Base-by-base conservation (phyloP, 495 filamentous ascomycete genomes). In the Penicillium coffeae region DNA sequence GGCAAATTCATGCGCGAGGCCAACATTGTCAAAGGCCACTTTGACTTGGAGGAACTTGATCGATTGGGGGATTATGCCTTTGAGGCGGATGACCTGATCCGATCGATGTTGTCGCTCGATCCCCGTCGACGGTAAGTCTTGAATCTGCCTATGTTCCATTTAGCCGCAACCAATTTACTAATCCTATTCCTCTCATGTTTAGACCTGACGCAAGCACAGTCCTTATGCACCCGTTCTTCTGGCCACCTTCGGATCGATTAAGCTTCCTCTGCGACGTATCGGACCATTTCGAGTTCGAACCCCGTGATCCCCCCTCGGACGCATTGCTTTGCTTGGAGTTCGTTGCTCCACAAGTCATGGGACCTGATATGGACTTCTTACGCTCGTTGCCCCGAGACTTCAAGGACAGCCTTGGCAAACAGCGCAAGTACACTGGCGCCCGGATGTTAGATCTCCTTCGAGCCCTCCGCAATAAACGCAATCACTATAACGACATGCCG, bases 161-260 rank as follows among this genome's bases (percentile, higher is more conserved):
- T 21, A 12, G 16, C 15, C 36, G 13, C 13, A 13, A 20, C 4
- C 5, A 10, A 14, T 7, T 7, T 37, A 36, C 12, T 19, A 22
- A 38, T 22, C 20, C 3, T 3, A 21, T 10, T 0, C 6, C 6
- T n/a, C 21, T 8, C 22, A 6, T 22, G 18, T 12, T 3, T 48
- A 79, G 75, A 46, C 83, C 94, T 43, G 74, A 89, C 48, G 82
- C 93, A 20, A 72, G 70, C 42, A 71, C 87, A 41, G 87, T 97
- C 50, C 79, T 95, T 69, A 80, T 85, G 21, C 93, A 98, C 60
- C 93, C 93, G 0, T 97, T 96, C 75, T 98, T 98, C 78, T 98
- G 93, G 93, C 69, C 80, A 2, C 63, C 86, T 1, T 90, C 92
- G 56, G 91, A 94, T 55, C 83, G 90, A 13, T 83, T 97, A 19